These are phyloP conservation scores for Forsythia suspensa DNA, from an alignment of 257 asterid species.

Conservation along the genomic window DNA sequence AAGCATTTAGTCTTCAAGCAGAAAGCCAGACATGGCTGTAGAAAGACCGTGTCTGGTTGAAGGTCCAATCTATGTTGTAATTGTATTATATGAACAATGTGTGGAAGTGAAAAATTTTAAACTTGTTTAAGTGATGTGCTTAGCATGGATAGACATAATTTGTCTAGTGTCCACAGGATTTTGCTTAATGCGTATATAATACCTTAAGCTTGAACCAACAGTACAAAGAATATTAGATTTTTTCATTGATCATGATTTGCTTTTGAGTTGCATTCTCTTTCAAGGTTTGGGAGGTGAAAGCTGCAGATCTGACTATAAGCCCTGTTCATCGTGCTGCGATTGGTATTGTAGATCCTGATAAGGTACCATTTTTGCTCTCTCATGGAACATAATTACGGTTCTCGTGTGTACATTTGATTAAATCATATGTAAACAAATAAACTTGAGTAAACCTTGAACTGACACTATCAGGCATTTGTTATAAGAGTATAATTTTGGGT, in stretches of 20 bases:
- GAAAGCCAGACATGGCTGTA: not conserved
- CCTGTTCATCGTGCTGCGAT: conserved; percentile 96
- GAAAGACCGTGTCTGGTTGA: not conserved
- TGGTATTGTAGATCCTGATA: conserved; percentile 76
- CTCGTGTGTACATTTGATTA: too few relatives aligned
- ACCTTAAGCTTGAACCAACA: not conserved
- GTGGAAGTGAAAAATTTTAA: not conserved
- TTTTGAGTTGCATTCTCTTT: conserved; percentile 12
- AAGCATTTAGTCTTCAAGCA: not conserved
- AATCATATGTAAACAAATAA: too few relatives aligned
- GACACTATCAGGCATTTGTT: not conserved
- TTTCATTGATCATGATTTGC: not conserved
- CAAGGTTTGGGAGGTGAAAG: conserved; percentile 99
- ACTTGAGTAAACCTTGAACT: not conserved
- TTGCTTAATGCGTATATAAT: too few relatives aligned
- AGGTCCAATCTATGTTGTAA: too few relatives aligned
- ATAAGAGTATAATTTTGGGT: not conserved
- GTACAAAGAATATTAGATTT: not conserved
- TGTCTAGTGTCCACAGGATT: not conserved
- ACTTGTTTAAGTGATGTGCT: not conserved
- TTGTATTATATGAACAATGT: not conserved
- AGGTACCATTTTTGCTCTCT: conserved; percentile 42
- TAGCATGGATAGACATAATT: not conserved
- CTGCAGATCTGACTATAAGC: conserved; percentile 97
- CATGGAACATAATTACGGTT: not conserved